phyloP scores from a whole-genome alignment of 768 basidiomycete genomes.

The Scleroderma citrinum region DNA sequence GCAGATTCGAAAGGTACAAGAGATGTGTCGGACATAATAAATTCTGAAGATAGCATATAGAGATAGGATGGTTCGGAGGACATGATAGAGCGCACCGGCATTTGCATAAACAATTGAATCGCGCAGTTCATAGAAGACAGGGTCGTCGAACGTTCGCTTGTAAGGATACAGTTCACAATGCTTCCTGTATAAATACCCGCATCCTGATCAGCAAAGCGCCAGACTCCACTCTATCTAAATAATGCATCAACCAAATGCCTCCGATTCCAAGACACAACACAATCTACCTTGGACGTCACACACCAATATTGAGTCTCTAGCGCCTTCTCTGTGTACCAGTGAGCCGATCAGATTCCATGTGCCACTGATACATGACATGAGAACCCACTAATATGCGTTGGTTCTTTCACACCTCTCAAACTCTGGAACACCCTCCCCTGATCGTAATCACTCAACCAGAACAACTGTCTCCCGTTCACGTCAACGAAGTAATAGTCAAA shows the following conservation, averaged over 20 bases:
- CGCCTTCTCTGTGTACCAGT: background rate
- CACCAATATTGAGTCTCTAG: background rate
- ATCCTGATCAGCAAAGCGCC: background rate
- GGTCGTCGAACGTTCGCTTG: background rate
- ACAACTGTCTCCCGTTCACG: background rate
- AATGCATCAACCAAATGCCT: background rate
- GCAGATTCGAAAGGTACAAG: constrained; percentile 11
- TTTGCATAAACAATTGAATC: background rate
- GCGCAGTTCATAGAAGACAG: background rate
- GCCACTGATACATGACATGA: background rate
- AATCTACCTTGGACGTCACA: background rate
- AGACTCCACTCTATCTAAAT: background rate
- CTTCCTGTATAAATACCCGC: background rate
- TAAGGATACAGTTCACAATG: background rate
- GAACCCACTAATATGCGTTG: background rate
- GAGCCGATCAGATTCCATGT: background rate
- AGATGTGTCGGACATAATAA: constrained; percentile 10
- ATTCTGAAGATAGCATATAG: constrained; percentile 4
- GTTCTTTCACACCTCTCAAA: background rate
- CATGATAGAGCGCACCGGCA: background rate
- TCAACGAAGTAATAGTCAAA: background rate
- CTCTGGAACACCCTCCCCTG: background rate
- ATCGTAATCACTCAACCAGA: background rate
- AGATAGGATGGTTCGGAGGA: background rate
- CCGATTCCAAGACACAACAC: background rate